Evolutionary conservation across 345 rosid species (phyloP).

Genomic region (Brassica incana): DNA sequence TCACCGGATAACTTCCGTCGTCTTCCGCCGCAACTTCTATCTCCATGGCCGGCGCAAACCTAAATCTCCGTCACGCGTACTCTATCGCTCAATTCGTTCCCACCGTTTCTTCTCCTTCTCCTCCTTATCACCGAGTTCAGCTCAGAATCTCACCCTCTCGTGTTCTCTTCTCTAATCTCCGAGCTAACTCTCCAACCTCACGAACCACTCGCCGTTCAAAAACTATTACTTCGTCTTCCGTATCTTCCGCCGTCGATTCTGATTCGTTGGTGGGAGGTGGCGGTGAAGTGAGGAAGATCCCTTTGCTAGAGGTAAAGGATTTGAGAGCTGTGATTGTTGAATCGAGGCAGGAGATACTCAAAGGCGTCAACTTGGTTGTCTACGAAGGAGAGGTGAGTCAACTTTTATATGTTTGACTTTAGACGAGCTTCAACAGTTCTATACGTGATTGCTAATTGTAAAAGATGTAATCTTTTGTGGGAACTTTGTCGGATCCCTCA

Average conservation of each 20-base stretch:
- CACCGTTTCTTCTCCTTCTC: constrained; percentile 18
- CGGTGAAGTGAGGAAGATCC: constrained; percentile 41
- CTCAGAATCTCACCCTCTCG: constrained; percentile 29
- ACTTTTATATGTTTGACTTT: not conserved
- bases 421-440: not conserved
- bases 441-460: not conserved
- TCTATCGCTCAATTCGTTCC: constrained; percentile 27
- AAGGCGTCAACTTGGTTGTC: constrained; percentile 72
- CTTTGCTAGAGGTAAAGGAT: constrained; percentile 77
- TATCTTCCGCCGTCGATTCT: constrained; percentile 34
- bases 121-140: constrained; percentile 23
- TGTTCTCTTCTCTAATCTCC: constrained; percentile 28
- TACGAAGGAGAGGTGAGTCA: constrained; percentile 79
- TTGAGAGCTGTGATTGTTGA: constrained; percentile 79
- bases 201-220: constrained; percentile 27
- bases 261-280: constrained; percentile 32
- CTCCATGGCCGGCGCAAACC: constrained; percentile 38
- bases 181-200: constrained; percentile 13
- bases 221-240: constrained; percentile 1
- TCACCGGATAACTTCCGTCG: constrained; percentile 38
- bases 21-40: constrained; percentile 29
- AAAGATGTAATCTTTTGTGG: constrained; percentile 4
- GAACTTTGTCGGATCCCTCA: not conserved
- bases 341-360: constrained; percentile 79
- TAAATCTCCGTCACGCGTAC: constrained; percentile 34